Conservation (phyloP, 305 asterid species). For the Petunia hybrid region DNA sequence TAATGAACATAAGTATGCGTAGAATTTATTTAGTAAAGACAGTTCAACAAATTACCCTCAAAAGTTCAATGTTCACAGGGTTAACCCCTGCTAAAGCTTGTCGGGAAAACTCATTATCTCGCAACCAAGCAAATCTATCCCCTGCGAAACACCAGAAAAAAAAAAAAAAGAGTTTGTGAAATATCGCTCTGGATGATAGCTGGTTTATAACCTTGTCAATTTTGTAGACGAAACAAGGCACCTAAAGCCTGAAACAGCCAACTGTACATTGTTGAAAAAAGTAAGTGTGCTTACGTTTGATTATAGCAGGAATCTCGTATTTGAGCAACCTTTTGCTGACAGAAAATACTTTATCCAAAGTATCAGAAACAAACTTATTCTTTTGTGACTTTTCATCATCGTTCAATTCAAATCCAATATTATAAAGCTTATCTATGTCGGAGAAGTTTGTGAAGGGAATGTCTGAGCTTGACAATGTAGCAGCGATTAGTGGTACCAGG, state of each 20-base stretch:
- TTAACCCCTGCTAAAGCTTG: conserved; percentile 35
- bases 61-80: conserved; percentile 29
- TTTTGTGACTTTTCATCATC: conserved; percentile 46
- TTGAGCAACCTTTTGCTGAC: conserved; percentile 76
- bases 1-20: conserved; percentile 1
- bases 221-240: not conserved
- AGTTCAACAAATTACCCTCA: conserved; percentile 25
- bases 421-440: conserved; percentile 78
- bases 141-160: conserved; percentile 1
- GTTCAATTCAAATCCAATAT: conserved; percentile 59
- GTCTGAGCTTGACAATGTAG: conserved; percentile 59
- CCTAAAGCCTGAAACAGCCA: conserved; percentile 17
- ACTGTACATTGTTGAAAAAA: not conserved
- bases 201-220: not conserved
- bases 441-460: conserved; percentile 77
- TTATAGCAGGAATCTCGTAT: conserved; percentile 74
- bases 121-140: conserved; percentile 23
- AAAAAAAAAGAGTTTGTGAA: conserved; percentile 21
- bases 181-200: not conserved
- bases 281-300: conserved; percentile 54
- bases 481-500: conserved; percentile 27
- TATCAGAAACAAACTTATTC: conserved; percentile 29
- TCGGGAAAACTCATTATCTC: conserved; percentile 34
- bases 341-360: conserved; percentile 52
- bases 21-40: not conserved